These are phyloP conservation scores for Gynochthodes officinalis DNA, from an alignment of 257 asterid species.

Conservation along the genomic window DNA sequence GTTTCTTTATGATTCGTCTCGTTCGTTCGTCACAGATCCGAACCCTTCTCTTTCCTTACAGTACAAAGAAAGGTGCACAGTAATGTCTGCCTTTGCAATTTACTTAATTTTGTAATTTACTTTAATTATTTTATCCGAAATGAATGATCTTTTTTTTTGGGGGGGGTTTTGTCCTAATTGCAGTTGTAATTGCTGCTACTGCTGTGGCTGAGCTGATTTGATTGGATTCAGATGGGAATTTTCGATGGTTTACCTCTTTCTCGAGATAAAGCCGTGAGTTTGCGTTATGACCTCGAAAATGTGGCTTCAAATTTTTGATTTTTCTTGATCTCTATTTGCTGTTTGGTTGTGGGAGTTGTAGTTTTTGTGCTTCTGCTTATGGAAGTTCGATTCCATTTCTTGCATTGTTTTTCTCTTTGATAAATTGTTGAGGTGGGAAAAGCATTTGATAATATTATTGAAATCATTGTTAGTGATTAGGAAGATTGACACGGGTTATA, in stretches of 20 bases:
- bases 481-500: not conserved
- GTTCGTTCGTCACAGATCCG: slow-evolving; percentile 28
- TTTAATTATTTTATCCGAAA: not conserved
- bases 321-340: not conserved
- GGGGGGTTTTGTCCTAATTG: not conserved
- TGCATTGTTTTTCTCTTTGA: not conserved
- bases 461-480: not conserved
- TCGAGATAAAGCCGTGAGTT: slow-evolving; percentile 74
- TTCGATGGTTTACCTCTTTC: slow-evolving; percentile 93
- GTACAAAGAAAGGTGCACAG: not conserved
- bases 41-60: not conserved
- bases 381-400: not conserved
- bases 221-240: slow-evolving; percentile 63
- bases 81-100: not conserved
- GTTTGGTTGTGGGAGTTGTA: slow-evolving; percentile 11
- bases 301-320: not conserved
- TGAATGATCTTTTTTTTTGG: not conserved
- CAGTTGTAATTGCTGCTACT: slow-evolving; percentile 20
- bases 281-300: not conserved
- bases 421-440: not conserved
- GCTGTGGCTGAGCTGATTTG: slow-evolving; percentile 42
- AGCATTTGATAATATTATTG: not conserved
- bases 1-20: slow-evolving; percentile 11
- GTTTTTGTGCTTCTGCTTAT: slow-evolving; percentile 3
- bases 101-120: not conserved